Evolutionary conservation across 176 grass and related monocot genomes (phyloP).

Genomic region (Oryza punctata): DNA sequence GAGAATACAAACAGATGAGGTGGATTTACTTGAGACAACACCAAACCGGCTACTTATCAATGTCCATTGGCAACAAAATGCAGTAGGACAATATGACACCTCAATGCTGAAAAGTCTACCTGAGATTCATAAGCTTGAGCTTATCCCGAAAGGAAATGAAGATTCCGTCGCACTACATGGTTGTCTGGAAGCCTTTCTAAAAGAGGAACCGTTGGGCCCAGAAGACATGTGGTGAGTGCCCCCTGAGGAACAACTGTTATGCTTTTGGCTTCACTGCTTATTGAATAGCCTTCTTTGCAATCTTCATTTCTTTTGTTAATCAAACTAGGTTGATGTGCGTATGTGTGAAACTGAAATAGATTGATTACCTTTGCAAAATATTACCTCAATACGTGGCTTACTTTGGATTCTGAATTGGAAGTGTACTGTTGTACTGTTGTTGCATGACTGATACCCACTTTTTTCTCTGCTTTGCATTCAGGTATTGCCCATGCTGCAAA

Average conservation of each 20-base stretch:
- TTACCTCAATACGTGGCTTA: neutral
- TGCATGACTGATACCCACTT: conserved; percentile 24
- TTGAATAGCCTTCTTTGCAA: conserved; percentile 7
- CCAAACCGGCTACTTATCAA: conserved; percentile 64
- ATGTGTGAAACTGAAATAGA: conserved; percentile 6
- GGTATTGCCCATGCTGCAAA: conserved; percentile 93
- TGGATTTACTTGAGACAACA: conserved; percentile 30
- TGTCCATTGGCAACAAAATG: conserved; percentile 56
- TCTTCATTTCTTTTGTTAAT: conserved; percentile 9
- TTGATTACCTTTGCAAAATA: neutral
- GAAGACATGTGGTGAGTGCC: conserved; percentile 89
- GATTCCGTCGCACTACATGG: conserved; percentile 72
- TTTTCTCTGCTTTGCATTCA: conserved; percentile 43
- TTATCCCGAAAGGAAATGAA: conserved; percentile 61
- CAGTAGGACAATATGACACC: conserved; percentile 37
- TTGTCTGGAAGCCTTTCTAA: conserved; percentile 88
- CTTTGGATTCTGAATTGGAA: conserved; percentile 21
- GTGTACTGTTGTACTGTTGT: conserved; percentile 31
- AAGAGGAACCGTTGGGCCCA: conserved; percentile 83
- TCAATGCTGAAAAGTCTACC: conserved; percentile 58
- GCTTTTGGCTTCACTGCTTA: conserved; percentile 48
- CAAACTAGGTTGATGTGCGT: conserved; percentile 21
- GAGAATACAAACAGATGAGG: conserved; percentile 66
- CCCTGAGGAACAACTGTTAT: conserved; percentile 31
- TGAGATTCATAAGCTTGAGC: conserved; percentile 77